Evolutionary conservation across 208 protist species (phyloP), one percentile per base, ranked within the genome.

Genomic region (Trypanosoma rangeli): DNA sequence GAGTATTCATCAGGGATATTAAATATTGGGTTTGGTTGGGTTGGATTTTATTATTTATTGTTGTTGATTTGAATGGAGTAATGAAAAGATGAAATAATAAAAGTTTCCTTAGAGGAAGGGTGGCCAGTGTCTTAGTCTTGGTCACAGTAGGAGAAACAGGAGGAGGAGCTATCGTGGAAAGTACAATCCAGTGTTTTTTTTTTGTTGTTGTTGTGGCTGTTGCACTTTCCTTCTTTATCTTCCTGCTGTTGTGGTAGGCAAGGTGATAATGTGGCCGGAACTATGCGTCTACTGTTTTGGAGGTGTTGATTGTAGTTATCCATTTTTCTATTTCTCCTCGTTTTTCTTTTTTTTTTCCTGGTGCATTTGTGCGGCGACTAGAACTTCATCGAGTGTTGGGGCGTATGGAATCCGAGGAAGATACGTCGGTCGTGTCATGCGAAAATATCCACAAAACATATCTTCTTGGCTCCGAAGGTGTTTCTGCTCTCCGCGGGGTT

Each of bases 361-460:
- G 49, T 20, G 42, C 15, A 9, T 20, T 46, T 46, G 22, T 5
- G 22, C 10, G 9, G 2, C 12, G 8, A 15, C 1, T 18, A 24
- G 49, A 53, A 53, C 4, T 20, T 24, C 16, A 26, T 53, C 9
- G 16, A 20, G 29, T 37, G 54, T n/a, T 58, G 0, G n/a, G 31
- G 15, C 26, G 35, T 0, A 75, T 63, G 58, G 66, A 52, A 42
- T 16, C 42, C 12, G n/a, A 52, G n/a, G 62, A 64, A 61, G 22
- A 39, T 35, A 28, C 77, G 20, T 5, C 74, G 18, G 79, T 98
- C 24, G 76, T 98, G 8, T 83, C 82, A 16, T 93, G 96, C 70
- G 92, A 98, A 37, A 98, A 99, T 75, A 89, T 99, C 63, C 97
- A 99, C 77, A 98, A 99, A 74, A 99, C 97, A 29, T 99, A 99